phyloP scores from a whole-genome alignment of 805 yeast species.

The Wickerhamiella galacta region DNA sequence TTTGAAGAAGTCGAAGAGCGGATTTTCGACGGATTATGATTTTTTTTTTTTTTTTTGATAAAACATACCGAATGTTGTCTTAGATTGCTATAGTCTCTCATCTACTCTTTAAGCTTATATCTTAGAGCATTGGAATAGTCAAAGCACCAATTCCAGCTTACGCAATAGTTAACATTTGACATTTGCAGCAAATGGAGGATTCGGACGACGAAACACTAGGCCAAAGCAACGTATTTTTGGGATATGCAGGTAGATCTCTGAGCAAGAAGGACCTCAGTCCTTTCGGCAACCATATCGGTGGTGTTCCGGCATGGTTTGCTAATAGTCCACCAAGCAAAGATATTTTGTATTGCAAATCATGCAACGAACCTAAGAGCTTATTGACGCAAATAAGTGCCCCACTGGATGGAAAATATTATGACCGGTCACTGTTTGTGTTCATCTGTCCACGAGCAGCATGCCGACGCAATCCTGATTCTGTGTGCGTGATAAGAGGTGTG shows the following conservation, averaged over 20 bases:
- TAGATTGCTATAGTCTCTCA: neutral
- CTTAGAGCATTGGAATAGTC: too few relatives aligned
- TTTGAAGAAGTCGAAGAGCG: slow-evolving; percentile 16
- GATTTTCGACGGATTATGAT: slow-evolving; percentile 14
- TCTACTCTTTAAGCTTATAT: too few relatives aligned
- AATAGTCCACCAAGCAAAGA: slow-evolving; percentile 37
- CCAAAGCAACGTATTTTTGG: slow-evolving; percentile 21
- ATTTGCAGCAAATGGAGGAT: slow-evolving; percentile 8
- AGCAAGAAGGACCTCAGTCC: slow-evolving; percentile 5
- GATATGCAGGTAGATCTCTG: slow-evolving; percentile 21
- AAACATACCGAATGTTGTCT: neutral
- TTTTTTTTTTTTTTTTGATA: neutral
- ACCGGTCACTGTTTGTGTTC: slow-evolving; percentile 67
- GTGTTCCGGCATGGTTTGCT: slow-evolving; percentile 48
- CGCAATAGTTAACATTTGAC: neutral
- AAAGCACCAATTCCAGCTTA: neutral
- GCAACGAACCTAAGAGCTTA: slow-evolving; percentile 45
- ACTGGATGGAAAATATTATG: slow-evolving; percentile 39
- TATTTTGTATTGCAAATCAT: slow-evolving; percentile 45
- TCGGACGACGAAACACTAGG: slow-evolving; percentile 14
- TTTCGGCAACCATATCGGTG: slow-evolving; percentile 54
- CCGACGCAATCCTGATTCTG: slow-evolving; percentile 48
- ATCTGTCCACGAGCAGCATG: slow-evolving; percentile 52
- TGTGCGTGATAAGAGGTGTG: slow-evolving; percentile 65
- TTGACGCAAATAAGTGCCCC: slow-evolving; percentile 73